Base-by-base conservation (phyloP, 2,329 filamentous ascomycete species). In the Rosellinia necatrix region DNA sequence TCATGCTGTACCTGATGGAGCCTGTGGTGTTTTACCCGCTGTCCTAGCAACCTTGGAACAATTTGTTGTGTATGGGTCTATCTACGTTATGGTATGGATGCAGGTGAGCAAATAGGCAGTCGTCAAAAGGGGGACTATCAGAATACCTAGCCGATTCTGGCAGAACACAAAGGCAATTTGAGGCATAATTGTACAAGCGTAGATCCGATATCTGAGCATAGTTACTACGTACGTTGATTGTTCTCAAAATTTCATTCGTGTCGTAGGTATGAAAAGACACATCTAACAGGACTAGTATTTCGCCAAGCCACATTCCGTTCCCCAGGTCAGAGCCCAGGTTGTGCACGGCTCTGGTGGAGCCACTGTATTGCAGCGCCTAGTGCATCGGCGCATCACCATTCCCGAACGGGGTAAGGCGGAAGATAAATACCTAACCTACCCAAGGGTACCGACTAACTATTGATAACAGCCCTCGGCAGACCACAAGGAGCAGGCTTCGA, bases 231-330 rank as follows among this genome's bases (percentile, higher is more conserved):
- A n/a, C n/a, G n/a, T n/a, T n/a, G n/a, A n/a, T n/a, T n/a, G n/a
- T n/a, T n/a, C n/a, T n/a, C n/a, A n/a, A n/a, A n/a, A n/a, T n/a
- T n/a, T n/a, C n/a, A n/a, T n/a, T n/a, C 3, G 24, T 29, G 42
- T 38, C 24, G n/a, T 42, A 37, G 38, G 41, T n/a, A 32, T 29
- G 35, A 60, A 60, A 52, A 62, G 49, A 59, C 49, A 56, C 46
- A 59, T 63, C 49, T 54, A 58, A 46, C 37, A 54, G 47, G 53
- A 49, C 48, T 52, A n/a, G n/a, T n/a, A 38, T 54, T 21, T 40
- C 53, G 49, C 53, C 53, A 61, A 59, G 60, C 60, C 56, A 55
- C 58, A 58, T 56, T 61, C 48, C 46, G 48, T 43, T 43, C 54
- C 54, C 54, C 49, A 44, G 49, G 54, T 44, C 32, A 38, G 53